Percentiles rank a stretch among this genome's conserved stretches.
phyloP scores from a whole-genome alignment of 1,139 yeast genomes.

The Kodamaea derodonti region DNA sequence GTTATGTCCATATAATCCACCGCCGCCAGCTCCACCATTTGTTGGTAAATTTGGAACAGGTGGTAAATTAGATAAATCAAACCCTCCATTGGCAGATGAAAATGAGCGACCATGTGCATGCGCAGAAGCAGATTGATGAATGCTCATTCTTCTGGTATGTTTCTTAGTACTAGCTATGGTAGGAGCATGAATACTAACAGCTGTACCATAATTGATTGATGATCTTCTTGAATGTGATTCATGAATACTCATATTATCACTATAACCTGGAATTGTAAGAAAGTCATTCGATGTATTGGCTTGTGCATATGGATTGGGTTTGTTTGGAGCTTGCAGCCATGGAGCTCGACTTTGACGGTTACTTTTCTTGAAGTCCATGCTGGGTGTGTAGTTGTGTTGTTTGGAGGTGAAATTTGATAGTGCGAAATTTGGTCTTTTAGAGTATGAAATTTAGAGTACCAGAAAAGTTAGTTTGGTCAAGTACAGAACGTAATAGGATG shows the following conservation, averaged over 20 bases:
- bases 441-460: too few relatives aligned
- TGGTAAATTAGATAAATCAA: constrained; percentile 32
- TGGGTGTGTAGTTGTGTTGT: too few relatives aligned
- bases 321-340: constrained; percentile 30
- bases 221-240: background rate
- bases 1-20: constrained; percentile 8
- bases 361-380: constrained; percentile 25
- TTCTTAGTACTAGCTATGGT: constrained; percentile 18
- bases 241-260: constrained; percentile 1
- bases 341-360: constrained; percentile 46
- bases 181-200: constrained; percentile 8
- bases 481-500: too few relatives aligned
- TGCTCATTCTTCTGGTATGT: constrained; percentile 38
- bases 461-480: too few relatives aligned
- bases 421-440: too few relatives aligned
- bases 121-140: constrained; percentile 41
- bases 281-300: constrained; percentile 17
- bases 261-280: background rate
- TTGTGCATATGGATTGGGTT: constrained; percentile 35
- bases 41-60: constrained; percentile 34
- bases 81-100: constrained; percentile 15
- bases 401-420: too few relatives aligned
- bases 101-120: constrained; percentile 30
- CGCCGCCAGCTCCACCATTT: constrained; percentile 13
- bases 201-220: background rate